Base-by-base conservation (phyloP, 305 asterid species). In the Coffea humblotiana region DNA sequence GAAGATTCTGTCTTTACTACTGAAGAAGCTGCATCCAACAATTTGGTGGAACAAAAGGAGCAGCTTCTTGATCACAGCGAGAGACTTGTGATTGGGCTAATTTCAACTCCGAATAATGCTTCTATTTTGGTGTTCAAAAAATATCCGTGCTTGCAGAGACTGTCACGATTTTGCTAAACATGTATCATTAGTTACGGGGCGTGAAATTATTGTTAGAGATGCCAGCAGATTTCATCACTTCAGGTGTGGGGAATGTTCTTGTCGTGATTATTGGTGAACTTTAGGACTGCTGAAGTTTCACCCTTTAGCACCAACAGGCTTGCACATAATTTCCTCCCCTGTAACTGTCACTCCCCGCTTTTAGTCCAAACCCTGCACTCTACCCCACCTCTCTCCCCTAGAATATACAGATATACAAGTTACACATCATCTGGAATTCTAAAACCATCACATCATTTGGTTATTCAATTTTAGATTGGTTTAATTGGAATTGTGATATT, bases 151-250 rank as follows among this genome's bases (percentile, higher is more conserved):
- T 74, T 91, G 96, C 76, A 89, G 74, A 75, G 91, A 84, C 47
- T 91, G 96, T 80, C 96, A 91, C 80, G 87, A 88, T 21, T 91
- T 91, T 76, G 91, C 82, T 13, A 91, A 91, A 74, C 88, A 86
- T 54, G 89, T 81, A 45, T 91, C 93, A 12, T 43, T 72, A 23
- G 76, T 88, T 32, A 83, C 87, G 13, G 87, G 91, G 11, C 82
- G 91, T 12, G 78, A 78, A 12, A 81, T 90, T 67, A 77, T 88
- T 54, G 94, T 91, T 18, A 84, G 94, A 81, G 94, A 91, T 84
- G 85, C 92, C 8, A 91, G 82, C 69, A 80, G 94, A 76, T 88
- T 90, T 80, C 94, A 90, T 85, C 94, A 86, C 86, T 89, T 91
- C 84, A 84, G 77, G 58, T 77, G 75, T 37, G 94, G 94, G 3